Conservation (phyloP, 2,329 filamentous ascomycete species). For the Fusarium sp. region DNA sequence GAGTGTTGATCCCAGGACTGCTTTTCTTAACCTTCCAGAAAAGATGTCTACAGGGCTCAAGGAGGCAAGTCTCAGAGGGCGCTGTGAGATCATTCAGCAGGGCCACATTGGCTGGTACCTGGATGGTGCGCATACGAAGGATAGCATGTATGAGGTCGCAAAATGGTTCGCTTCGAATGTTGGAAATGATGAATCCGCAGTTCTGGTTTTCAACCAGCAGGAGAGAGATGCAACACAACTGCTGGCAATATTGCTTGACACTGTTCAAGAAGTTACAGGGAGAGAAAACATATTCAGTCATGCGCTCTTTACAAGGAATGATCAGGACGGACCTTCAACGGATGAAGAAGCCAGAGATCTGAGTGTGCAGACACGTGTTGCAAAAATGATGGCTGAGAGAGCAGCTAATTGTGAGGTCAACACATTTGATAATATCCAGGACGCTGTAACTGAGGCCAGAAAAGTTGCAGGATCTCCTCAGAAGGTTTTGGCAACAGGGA, state of each 20-base stretch:
- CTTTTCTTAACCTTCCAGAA: slow-evolving; percentile 40
- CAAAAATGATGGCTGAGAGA: slow-evolving; percentile 66
- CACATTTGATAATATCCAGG: slow-evolving; percentile 75
- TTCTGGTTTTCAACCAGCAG: slow-evolving; percentile 93
- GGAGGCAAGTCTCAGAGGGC: slow-evolving; percentile 74
- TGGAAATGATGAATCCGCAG: slow-evolving; percentile 45
- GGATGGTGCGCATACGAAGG: slow-evolving; percentile 88
- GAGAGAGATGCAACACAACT: slow-evolving; percentile 78
- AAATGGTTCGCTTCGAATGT: slow-evolving; percentile 75
- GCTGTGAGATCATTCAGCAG: slow-evolving; percentile 74
- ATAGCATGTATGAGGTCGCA: slow-evolving; percentile 81
- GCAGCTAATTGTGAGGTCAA: slow-evolving; percentile 57
- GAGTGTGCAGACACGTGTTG: slow-evolving; percentile 74
- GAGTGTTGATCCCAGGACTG: slow-evolving; percentile 27
- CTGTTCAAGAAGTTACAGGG: slow-evolving; percentile 55
- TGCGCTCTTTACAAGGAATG: slow-evolving; percentile 85
- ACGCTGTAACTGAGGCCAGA: slow-evolving; percentile 70
- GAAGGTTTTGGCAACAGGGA: slow-evolving; percentile 81
- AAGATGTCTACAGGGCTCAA: slow-evolving; percentile 73
- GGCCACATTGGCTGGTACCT: slow-evolving; percentile 76
- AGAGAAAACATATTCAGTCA: slow-evolving; percentile 67
- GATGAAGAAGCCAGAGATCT: slow-evolving; percentile 55
- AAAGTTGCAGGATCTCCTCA: slow-evolving; percentile 54
- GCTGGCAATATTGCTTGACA: slow-evolving; percentile 69
- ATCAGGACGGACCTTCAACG: slow-evolving; percentile 41